Base-by-base conservation (phyloP, 129 eudicot genomes). In the Flaveria brownii region DNA sequence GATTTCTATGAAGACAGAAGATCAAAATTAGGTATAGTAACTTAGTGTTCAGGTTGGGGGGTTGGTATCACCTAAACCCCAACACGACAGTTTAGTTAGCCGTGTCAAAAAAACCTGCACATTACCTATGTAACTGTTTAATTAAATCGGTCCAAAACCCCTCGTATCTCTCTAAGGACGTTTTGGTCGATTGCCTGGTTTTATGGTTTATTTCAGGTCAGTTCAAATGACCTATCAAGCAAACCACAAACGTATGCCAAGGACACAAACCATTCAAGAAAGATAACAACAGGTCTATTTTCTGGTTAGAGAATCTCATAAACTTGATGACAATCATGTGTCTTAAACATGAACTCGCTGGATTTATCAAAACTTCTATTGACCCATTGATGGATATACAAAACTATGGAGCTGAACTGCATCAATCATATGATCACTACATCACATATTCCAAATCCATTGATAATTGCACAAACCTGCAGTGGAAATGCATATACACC, bases 391-490 rank as follows among this genome's bases (percentile, higher is more conserved):
- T 33, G 20, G 55, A 72, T 73, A 57, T 43, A 73, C 68, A 73
- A 55, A 72, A 18, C 75, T 64, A 18, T 12, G 50, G 73, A 65
- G 80, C 68, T n/a, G 0, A 28, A 28, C 10, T 14, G 20, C 66
- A 51, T 41, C 43, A 55, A 69, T 18, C 9, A 68, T 22, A 72
- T 36, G 22, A 56, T 72, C 77, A 56, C 23, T 55, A 33, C 12
- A 61, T 20, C 55, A 45, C 42, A 73, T 60, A 57, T 42, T 42
- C 16, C 4, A 59, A 20, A 71, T 62, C 30, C 82, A 70, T 78
- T 13, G 43, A 45, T 26, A 16, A 36, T 36, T 36, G 41, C 41
- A 68, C 14, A 33, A 78, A 49, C 66, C 82, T 78, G 66, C 78
- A 78, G 14, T 46, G 30, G 17, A 54, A 68, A 70, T 9, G 15